phyloP scores from a whole-genome alignment of 208 protist species.

The Crithidia mellificae region DNA sequence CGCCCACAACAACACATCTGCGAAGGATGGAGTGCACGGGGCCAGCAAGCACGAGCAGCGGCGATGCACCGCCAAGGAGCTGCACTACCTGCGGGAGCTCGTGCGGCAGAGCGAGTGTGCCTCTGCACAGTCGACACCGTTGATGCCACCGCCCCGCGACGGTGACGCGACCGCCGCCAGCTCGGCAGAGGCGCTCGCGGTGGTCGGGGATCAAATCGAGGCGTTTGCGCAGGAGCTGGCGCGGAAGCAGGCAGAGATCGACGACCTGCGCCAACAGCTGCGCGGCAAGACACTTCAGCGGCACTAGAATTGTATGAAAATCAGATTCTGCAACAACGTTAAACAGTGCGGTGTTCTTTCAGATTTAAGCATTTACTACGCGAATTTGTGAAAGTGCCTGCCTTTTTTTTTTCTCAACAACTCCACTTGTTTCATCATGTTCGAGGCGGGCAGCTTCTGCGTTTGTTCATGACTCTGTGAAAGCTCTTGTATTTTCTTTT shows the following conservation, averaged over 20 bases:
- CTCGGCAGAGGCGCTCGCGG: background rate
- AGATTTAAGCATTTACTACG: no score
- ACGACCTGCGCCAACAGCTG: background rate
- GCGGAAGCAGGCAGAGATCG: conserved; percentile 18
- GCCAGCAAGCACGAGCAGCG: no score
- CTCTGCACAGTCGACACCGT: background rate
- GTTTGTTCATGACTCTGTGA: no score
- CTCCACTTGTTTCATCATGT: no score
- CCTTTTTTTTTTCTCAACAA: no score
- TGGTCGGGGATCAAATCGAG: conserved; percentile 10
- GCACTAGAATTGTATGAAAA: background rate
- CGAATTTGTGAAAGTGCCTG: no score
- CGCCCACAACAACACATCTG: background rate
- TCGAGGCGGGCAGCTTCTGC: no score
- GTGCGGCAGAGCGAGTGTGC: conserved; percentile 2
- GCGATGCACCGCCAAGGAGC: background rate
- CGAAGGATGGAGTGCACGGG: background rate
- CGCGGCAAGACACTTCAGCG: background rate
- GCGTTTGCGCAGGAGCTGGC: conserved; percentile 11
- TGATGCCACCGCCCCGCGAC: no score
- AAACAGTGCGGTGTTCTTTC: no score
- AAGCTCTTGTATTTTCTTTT: no score
- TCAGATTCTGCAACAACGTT: no score
- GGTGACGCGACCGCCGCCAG: no score
- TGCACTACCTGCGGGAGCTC: conserved; percentile 6